phyloP scores from a whole-genome alignment of 139 green algal genomes.

The Tetraselmis striata region DNA sequence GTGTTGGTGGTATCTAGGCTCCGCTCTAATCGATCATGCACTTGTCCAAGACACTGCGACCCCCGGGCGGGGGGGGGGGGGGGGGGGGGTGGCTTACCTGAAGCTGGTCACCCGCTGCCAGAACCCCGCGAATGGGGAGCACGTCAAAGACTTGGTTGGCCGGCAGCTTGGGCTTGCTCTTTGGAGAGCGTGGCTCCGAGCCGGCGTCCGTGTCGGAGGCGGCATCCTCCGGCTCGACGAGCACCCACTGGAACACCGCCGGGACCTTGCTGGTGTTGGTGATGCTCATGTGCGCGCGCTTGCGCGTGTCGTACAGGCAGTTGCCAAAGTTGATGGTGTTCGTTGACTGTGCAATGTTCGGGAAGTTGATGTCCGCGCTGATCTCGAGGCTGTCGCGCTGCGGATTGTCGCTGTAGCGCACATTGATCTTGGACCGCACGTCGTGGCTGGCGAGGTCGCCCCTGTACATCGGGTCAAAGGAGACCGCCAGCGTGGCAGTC shows the following conservation, averaged over 20 bases:
- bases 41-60: too few species aligned
- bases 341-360: slow-evolving; percentile 49
- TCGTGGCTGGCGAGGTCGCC: slow-evolving; percentile 1
- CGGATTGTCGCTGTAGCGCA: slow-evolving; percentile 62
- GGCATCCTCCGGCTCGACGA: background rate
- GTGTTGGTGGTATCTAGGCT: too few species aligned
- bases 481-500: slow-evolving; percentile 38
- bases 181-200: background rate
- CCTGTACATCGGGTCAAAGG: slow-evolving; percentile 41
- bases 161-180: slow-evolving; percentile 17
- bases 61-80: too few species aligned
- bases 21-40: too few species aligned
- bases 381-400: slow-evolving; percentile 63
- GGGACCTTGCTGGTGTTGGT: slow-evolving; percentile 49
- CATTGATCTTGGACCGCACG: slow-evolving; percentile 34
- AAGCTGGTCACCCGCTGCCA: slow-evolving; percentile 51
- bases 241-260: slow-evolving; percentile 51
- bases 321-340: slow-evolving; percentile 59
- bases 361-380: slow-evolving; percentile 52
- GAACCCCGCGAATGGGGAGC: slow-evolving; percentile 52
- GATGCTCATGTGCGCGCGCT: slow-evolving; percentile 35
- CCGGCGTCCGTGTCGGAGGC: background rate
- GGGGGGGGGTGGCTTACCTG: too few species aligned
- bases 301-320: slow-evolving; percentile 62
- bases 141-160: slow-evolving; percentile 68